phyloP scores from a whole-genome alignment of 202 grass and related monocot genomes.

The Dendrocalamus latiflorus region DNA sequence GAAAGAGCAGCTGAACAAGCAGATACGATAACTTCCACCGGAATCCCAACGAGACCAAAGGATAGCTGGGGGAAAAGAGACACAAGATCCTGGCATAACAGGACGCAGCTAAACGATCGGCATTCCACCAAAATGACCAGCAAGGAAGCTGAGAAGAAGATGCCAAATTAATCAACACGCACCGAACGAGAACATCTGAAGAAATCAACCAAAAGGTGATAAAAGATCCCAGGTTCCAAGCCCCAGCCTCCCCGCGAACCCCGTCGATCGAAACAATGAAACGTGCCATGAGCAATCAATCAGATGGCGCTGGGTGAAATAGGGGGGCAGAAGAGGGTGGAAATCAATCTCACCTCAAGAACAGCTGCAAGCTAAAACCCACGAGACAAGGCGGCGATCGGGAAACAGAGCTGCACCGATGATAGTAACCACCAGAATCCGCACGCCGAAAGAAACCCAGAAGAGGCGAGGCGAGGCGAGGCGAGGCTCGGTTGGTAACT shows the following conservation, averaged over 20 bases:
- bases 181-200: neutral
- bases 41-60: neutral
- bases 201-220: no score
- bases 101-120: neutral
- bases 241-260: neutral
- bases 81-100: neutral
- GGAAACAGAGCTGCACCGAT: neutral
- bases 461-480: neutral
- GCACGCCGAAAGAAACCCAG: neutral
- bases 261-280: neutral
- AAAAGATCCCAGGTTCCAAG: no score
- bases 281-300: neutral
- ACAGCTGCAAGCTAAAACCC: neutral
- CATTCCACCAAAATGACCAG: neutral
- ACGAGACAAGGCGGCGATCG: neutral
- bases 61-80: neutral
- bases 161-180: neutral
- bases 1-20: neutral
- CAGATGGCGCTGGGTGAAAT: no score
- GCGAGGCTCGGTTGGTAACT: neutral
- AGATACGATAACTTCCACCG: neutral
- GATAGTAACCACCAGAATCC: constrained; percentile 22
- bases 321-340: neutral
- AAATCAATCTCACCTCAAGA: neutral
- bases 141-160: neutral